These are phyloP conservation scores for Xylariaceae sp. DNA, from an alignment of 2,329 filamentous ascomycete species.

Conservation along the genomic window DNA sequence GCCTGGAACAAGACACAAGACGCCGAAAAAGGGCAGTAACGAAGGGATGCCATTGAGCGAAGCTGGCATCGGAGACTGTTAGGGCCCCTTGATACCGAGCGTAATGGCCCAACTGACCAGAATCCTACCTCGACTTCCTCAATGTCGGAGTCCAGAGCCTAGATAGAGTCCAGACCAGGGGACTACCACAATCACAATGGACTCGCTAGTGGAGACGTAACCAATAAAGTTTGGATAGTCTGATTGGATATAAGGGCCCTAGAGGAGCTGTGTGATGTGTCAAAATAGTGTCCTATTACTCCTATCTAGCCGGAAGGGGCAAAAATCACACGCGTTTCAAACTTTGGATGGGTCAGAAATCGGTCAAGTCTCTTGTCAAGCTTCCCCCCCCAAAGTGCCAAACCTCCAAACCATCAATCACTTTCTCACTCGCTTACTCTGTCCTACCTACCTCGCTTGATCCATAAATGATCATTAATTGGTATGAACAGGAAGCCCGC, in stretches of 20 bases:
- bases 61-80: too few relatives aligned
- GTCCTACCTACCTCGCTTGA: neutral
- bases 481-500: conserved; percentile 12
- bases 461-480: conserved; percentile 7
- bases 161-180: too few relatives aligned
- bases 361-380: too few relatives aligned
- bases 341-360: neutral
- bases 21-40: conserved; percentile 1
- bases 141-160: too few relatives aligned
- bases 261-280: conserved; percentile 15
- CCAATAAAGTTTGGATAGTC: conserved; percentile 16
- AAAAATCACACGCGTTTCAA: conserved; percentile 15
- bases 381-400: too few relatives aligned
- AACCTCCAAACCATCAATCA: neutral
- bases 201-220: conserved; percentile 13
- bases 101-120: too few relatives aligned
- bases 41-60: too few relatives aligned
- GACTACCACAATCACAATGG: conserved; percentile 16
- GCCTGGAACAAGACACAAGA: too few relatives aligned
- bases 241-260: conserved; percentile 18
- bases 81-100: too few relatives aligned
- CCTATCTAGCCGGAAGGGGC: conserved; percentile 16
- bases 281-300: conserved; percentile 10
- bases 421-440: conserved; percentile 12
- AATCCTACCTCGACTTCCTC: too few relatives aligned